phyloP scores from a whole-genome alignment of 2,329 filamentous ascomycete species.

The Pseudocercospora eumusae region DNA sequence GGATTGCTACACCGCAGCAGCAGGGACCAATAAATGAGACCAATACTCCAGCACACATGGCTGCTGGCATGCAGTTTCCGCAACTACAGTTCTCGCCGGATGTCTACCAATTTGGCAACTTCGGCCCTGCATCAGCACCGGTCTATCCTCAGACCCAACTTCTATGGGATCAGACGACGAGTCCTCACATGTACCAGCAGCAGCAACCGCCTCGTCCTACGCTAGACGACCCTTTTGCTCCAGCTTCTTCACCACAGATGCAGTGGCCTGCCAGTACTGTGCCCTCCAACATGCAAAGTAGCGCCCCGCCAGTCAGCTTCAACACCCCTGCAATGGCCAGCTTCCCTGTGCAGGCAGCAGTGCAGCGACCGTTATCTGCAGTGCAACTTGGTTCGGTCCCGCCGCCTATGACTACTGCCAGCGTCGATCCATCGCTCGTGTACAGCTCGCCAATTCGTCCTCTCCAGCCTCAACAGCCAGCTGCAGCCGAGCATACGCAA shows the following conservation, averaged over 20 bases:
- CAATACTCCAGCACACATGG: conserved; percentile 19
- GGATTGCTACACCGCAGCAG: conserved; percentile 37
- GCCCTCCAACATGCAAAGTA: conserved; percentile 17
- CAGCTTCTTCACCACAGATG: conserved; percentile 22
- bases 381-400: conserved; percentile 25
- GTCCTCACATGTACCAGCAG: conserved; percentile 25
- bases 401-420: conserved; percentile 38
- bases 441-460: conserved; percentile 40
- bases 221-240: conserved; percentile 38
- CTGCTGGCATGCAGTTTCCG: conserved; percentile 52
- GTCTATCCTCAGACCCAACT: conserved; percentile 57
- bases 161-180: conserved; percentile 41
- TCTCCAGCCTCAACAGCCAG: background rate
- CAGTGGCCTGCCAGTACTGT: conserved; percentile 23
- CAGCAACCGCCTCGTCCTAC: conserved; percentile 21
- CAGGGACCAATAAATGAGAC: conserved; percentile 26
- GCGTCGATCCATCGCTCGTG: conserved; percentile 52
- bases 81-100: conserved; percentile 61
- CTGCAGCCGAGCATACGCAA: conserved; percentile 29
- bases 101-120: conserved; percentile 54
- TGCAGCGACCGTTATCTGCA: conserved; percentile 33
- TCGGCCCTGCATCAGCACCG: conserved; percentile 59
- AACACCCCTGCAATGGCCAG: conserved; percentile 38
- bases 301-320: conserved; percentile 30
- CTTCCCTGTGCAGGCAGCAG: conserved; percentile 33